Base-by-base conservation (phyloP, 352 stramenopile genomes). In the Pythium phragmitis region DNA sequence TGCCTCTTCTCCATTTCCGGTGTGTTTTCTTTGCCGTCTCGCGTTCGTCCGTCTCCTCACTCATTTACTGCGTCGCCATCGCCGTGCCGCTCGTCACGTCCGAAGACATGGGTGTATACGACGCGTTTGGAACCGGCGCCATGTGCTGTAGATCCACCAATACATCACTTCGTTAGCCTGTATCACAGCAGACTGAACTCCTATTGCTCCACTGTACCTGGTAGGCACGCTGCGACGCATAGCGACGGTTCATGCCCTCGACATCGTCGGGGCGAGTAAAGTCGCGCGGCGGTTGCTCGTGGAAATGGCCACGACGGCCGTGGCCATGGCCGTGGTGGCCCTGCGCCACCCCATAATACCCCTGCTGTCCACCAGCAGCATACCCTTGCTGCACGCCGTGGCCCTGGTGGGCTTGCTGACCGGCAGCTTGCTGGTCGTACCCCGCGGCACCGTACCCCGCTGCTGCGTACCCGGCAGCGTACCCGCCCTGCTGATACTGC, bases 221-320 rank as follows among this genome's bases (percentile, higher is more conserved):
- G 61, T 91, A 92, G 36, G 80, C 82, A 67, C 82, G 82, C 73
- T 91, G 80, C 49, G 81, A 83, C 14, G 81, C 81, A 52, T 88
- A 94, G 68, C 80, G 80, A 57, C 79, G 85, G 68, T 94, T 94
- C 78, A 91, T 89, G 37, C 65, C 70, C 63, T 90, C 81, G 37
- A 86, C 68, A 55, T 94, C 80, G 47, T 94, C 85, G 7, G 83
- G 81, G 12, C 66, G 75, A 34, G 85, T 94, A 42, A 94, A 94
- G 55, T 94, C 85, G 6, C 61, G 79, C 30, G 74, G 75, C 47
- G 11, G 37, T 12, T 42, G 37, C 11, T 42, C 14, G 37, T 37
- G 74, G 37, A 79, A 74, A 17, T 77, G 73, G 30, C 67, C 57
- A 41, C 51, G 55, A 28, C 45, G 26, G 49, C 55, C 65, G 37